A percentile compares a stretch with the other conserved stretches of the same genome.
Conservation (phyloP, 2,329 filamentous ascomycete species). For the Apiospora koreana region DNA sequence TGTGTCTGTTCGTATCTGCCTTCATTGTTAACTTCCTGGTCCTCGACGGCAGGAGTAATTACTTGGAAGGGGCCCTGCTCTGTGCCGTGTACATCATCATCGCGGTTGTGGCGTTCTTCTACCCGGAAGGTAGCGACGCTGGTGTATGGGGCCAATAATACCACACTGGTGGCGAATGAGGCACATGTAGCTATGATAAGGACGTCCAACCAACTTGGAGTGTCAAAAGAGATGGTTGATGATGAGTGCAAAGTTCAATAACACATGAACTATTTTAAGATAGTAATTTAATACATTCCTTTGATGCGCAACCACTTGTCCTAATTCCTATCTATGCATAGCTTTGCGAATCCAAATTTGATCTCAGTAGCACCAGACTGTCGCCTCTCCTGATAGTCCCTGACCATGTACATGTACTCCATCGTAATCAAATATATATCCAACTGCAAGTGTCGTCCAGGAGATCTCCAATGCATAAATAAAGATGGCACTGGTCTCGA, state of each 20-base stretch:
- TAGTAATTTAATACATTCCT: neutral
- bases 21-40: conserved; percentile 89
- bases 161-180: neutral
- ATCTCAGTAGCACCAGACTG: no score
- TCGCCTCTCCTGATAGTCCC: no score
- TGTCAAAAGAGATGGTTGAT: neutral
- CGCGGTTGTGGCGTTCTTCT: conserved; percentile 66
- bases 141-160: conserved; percentile 1
- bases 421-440: no score
- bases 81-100: conserved; percentile 71
- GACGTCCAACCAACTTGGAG: neutral
- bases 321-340: neutral
- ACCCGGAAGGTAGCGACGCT: conserved; percentile 53
- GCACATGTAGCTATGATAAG: neutral
- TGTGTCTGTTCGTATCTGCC: conserved; percentile 80
- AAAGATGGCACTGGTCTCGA: no score
- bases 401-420: no score
- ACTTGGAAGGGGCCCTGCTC: conserved; percentile 75
- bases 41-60: conserved; percentile 82
- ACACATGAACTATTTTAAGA: neutral
- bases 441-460: no score
- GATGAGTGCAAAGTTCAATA: neutral
- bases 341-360: neutral
- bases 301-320: neutral
- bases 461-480: no score